phyloP scores from a whole-genome alignment of 176 grass and related monocot species.

The Melocanna baccifera region DNA sequence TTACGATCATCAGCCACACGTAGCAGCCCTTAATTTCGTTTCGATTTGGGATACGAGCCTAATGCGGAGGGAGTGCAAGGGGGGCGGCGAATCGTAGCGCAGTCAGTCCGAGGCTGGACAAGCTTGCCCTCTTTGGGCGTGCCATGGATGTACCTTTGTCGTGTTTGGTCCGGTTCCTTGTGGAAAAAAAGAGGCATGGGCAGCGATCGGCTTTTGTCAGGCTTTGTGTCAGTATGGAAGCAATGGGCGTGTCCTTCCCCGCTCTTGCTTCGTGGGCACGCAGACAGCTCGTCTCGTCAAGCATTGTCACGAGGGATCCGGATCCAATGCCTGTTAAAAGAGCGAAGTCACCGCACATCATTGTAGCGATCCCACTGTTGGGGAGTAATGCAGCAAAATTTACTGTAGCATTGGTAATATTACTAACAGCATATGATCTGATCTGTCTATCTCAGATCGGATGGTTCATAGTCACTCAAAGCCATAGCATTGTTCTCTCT shows the following conservation, averaged over 20 bases:
- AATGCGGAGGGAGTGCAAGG: not conserved
- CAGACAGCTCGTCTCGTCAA: constrained; percentile 30
- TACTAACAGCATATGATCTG: too few relatives aligned
- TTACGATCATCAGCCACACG: too few relatives aligned
- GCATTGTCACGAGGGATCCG: not conserved
- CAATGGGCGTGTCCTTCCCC: constrained; percentile 28
- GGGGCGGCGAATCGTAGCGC: constrained; percentile 8
- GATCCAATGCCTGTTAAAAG: too few relatives aligned
- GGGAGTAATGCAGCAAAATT: too few relatives aligned
- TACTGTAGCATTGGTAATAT: too few relatives aligned
- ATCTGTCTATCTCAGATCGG: too few relatives aligned
- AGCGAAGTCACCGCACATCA: too few relatives aligned
- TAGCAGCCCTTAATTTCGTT: not conserved
- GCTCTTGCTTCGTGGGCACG: constrained; percentile 14
- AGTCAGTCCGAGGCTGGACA: constrained; percentile 36
- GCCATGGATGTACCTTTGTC: constrained; percentile 38
- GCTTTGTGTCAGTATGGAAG: constrained; percentile 9
- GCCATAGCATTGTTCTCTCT: too few relatives aligned
- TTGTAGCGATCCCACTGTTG: too few relatives aligned
- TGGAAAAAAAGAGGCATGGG: constrained; percentile 8
- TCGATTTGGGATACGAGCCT: constrained; percentile 36
- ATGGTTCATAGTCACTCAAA: too few relatives aligned
- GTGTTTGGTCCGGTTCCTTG: constrained; percentile 32
- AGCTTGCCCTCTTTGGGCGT: constrained; percentile 34
- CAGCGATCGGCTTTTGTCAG: constrained; percentile 26